These are phyloP conservation scores for Diversispora epigaea DNA, from an alignment of 192 early-diverging fungal genomes.

Conservation along the genomic window DNA sequence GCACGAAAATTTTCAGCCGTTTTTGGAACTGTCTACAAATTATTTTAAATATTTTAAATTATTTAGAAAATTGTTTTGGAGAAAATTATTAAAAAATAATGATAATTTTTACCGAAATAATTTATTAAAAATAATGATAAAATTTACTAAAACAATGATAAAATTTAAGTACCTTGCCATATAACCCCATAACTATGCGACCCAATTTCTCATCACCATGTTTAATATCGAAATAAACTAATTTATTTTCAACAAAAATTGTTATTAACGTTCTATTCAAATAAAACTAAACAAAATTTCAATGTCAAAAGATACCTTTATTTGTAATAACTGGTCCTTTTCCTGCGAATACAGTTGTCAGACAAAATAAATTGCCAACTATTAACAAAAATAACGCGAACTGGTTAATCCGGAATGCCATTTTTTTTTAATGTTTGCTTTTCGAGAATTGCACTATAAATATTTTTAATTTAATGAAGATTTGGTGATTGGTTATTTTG, in stretches of 20 bases:
- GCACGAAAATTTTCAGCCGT: slow-evolving; percentile 91
- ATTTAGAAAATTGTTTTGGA: slow-evolving; percentile 43
- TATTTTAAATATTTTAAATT: background rate
- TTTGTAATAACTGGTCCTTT: slow-evolving; percentile 67
- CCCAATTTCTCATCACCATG: slow-evolving; percentile 74
- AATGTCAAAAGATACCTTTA: slow-evolving; percentile 45
- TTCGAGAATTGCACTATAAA: too few species aligned
- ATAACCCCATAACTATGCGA: slow-evolving; percentile 70
- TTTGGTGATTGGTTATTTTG: too few species aligned
- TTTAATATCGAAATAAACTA: slow-evolving; percentile 85
- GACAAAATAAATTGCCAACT: background rate
- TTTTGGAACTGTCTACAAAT: slow-evolving; percentile 55
- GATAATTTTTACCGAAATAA: too few species aligned
- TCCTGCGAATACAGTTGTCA: slow-evolving; percentile 40
- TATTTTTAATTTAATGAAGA: too few species aligned
- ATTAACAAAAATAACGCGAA: background rate
- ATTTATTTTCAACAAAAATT: background rate
- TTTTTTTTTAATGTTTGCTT: too few species aligned
- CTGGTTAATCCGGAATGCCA: too few species aligned
- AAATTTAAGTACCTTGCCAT: slow-evolving; percentile 56
- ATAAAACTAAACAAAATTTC: background rate
- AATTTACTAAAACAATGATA: too few species aligned
- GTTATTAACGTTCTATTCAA: background rate
- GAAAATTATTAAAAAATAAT: slow-evolving; percentile 46
- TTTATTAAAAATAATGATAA: too few species aligned